A percentile compares a stretch with the other conserved stretches of the same genome.
Evolutionary conservation across 176 grass and related monocot species (phyloP).

Genomic region (Olyra latifolia): DNA sequence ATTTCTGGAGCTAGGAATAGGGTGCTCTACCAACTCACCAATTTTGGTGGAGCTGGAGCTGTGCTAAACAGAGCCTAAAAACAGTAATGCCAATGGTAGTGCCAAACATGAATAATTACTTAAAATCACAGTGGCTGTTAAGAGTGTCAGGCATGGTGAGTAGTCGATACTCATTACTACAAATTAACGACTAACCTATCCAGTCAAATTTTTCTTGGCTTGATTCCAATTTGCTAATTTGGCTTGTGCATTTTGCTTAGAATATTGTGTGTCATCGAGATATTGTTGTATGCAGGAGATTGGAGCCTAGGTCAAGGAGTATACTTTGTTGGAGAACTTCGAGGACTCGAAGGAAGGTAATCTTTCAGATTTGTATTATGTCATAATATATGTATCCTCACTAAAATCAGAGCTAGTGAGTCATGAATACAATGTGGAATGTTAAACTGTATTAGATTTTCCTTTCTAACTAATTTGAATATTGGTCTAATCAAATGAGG

Average conservation of each 20-base stretch:
- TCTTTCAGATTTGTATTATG: slow-evolving; percentile 9
- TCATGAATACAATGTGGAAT: slow-evolving; percentile 27
- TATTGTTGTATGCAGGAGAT: slow-evolving; percentile 62
- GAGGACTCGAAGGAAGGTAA: slow-evolving; percentile 67
- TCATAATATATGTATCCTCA: not conserved
- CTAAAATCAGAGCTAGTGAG: not conserved
- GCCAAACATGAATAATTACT: not conserved
- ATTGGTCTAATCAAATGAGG: not conserved
- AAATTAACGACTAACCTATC: not conserved
- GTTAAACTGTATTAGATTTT: slow-evolving; percentile 25
- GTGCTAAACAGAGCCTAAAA: too few species aligned
- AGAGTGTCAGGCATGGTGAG: not conserved
- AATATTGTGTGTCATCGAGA: slow-evolving; percentile 15
- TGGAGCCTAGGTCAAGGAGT: slow-evolving; percentile 86
- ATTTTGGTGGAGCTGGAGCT: too few species aligned
- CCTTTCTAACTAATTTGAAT: not conserved
- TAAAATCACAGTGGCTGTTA: slow-evolving; percentile 5
- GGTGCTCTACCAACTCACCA: too few species aligned
- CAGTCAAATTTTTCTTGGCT: slow-evolving; percentile 18
- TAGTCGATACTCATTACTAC: slow-evolving; percentile 3
- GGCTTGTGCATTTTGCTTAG: slow-evolving; percentile 20
- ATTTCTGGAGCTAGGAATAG: too few species aligned
- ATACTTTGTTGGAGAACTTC: slow-evolving; percentile 76
- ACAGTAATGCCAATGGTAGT: not conserved
- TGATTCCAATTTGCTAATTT: slow-evolving; percentile 8